Base-by-base conservation (phyloP, 768 basidiomycete species). In the Mrakia blollopis region DNA sequence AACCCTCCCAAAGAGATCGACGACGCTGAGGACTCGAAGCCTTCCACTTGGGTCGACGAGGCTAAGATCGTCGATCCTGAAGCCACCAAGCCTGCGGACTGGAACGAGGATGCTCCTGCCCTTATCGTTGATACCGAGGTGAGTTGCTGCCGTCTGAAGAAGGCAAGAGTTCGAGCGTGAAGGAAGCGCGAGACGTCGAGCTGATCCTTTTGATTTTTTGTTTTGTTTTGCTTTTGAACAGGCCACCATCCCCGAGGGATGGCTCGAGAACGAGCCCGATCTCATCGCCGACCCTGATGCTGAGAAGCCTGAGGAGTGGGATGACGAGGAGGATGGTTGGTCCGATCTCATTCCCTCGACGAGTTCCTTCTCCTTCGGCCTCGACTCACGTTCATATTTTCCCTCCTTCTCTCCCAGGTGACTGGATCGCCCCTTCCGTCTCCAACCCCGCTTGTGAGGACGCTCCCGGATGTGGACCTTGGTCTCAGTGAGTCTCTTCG, bases 291-390 rank as follows among this genome's bases (percentile, higher is more conserved):
- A 99, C 82, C 96, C 97, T 78, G 84, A 85, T n/a, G 86, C 85
- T 21, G 89, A 90, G 85, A 98, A 97, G 87, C 97, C 97, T 9
- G 97, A 99, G 83, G 97, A 99, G 84, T 99, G 97, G 97, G 94
- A 97, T 81, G 82, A 78, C 80, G 74, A 82, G 73, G 77, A 78
- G 69, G 77, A 78, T 60, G 77, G 77, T n/a, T 57, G n/a, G 57
- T 16, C 39, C 37, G 11, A 13, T 41, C 30, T 44, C 41, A 9
- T 2, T 50, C 14, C 11, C 37, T 69, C 37, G 68, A 37, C 35
- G 35, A 3, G 41, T 37, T 10, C 18, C 37, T 14, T 50, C 21
- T 21, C 18, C 2, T 21, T 50, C 47, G 11, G n/a, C 39, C 25
- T 30, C 83, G 57, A 57, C 39, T 14, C 83, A 6, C n/a, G 57